Evolutionary conservation across 2,329 filamentous ascomycete species (phyloP).

Genomic region (Ilyonectria mors-panacis): DNA sequence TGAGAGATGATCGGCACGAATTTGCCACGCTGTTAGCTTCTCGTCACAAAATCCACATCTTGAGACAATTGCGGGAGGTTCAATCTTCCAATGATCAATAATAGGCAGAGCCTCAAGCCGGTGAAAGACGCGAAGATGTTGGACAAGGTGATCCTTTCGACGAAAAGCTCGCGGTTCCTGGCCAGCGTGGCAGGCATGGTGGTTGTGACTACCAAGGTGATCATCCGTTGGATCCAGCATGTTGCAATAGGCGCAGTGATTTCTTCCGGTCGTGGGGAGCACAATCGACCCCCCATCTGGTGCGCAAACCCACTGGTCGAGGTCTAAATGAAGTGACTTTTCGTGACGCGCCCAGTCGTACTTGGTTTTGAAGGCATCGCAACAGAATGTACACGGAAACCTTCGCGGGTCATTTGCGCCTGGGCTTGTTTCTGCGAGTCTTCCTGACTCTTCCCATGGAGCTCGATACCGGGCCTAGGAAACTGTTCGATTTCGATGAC

Average conservation of each 20-base stretch:
- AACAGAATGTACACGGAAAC: slow-evolving; percentile 20
- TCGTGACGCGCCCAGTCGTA: slow-evolving; percentile 21
- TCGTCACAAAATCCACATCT: slow-evolving; percentile 46
- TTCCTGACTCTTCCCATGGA: neutral
- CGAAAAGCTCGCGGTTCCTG: slow-evolving; percentile 29
- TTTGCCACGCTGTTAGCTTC: slow-evolving; percentile 37
- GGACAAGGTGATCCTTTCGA: slow-evolving; percentile 45
- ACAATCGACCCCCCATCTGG: slow-evolving; percentile 24
- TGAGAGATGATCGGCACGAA: slow-evolving; percentile 44
- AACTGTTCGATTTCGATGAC: neutral
- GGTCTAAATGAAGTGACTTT: slow-evolving; percentile 15
- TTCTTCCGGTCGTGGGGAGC: slow-evolving; percentile 24
- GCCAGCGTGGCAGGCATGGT: slow-evolving; percentile 19
- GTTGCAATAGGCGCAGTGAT: slow-evolving; percentile 36
- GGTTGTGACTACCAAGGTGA: slow-evolving; percentile 32
- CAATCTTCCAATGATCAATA: slow-evolving; percentile 51
- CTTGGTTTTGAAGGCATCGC: slow-evolving; percentile 14
- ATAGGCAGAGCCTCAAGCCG: slow-evolving; percentile 56
- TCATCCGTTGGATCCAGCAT: slow-evolving; percentile 22
- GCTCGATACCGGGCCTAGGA: neutral
- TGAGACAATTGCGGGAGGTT: slow-evolving; percentile 33
- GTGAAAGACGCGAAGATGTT: slow-evolving; percentile 40
- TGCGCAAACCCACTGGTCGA: slow-evolving; percentile 12
- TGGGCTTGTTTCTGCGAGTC: neutral
- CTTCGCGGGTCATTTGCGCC: neutral